Evolutionary conservation across 441 rosid species (phyloP).

Genomic region (Kokia cookei): DNA sequence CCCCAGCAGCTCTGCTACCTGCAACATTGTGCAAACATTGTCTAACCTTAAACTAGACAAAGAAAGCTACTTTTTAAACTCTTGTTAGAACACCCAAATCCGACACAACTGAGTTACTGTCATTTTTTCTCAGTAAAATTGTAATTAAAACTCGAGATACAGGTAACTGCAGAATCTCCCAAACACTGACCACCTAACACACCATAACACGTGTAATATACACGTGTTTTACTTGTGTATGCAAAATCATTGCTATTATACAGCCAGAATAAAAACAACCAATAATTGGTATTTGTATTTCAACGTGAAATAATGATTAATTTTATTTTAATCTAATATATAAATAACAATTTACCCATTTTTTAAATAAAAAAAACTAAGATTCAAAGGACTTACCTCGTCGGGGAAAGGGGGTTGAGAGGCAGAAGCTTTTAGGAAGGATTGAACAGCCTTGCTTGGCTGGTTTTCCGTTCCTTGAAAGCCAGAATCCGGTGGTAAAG

Average conservation of each 20-base stretch:
- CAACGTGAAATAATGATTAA: too few relatives aligned
- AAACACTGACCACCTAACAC: background rate
- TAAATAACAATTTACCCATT: accelerated
- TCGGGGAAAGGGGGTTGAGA: slow-evolving; percentile 41
- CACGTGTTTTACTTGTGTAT: background rate
- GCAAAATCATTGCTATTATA: too few relatives aligned
- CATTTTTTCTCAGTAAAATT: background rate
- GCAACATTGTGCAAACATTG: background rate
- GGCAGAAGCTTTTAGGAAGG: slow-evolving; percentile 49
- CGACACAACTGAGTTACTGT: too few relatives aligned
- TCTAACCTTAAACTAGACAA: too few relatives aligned
- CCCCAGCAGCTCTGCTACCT: slow-evolving; percentile 41
- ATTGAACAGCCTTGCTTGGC: slow-evolving; percentile 23
- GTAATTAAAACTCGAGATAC: background rate
- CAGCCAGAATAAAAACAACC: too few relatives aligned
- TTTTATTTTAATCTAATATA: too few relatives aligned
- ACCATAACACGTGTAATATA: background rate
- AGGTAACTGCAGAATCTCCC: background rate
- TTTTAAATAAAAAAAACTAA: too few relatives aligned
- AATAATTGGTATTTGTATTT: too few relatives aligned
- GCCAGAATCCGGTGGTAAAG: slow-evolving; percentile 23
- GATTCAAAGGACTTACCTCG: slow-evolving; percentile 31
- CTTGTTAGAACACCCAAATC: background rate
- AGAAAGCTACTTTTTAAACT: background rate
- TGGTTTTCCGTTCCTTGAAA: slow-evolving; percentile 9